Evolutionary conservation across 768 basidiomycete species (phyloP), one percentile per base, ranked within the genome.

Genomic region (Hortiboletus flavorubellus): DNA sequence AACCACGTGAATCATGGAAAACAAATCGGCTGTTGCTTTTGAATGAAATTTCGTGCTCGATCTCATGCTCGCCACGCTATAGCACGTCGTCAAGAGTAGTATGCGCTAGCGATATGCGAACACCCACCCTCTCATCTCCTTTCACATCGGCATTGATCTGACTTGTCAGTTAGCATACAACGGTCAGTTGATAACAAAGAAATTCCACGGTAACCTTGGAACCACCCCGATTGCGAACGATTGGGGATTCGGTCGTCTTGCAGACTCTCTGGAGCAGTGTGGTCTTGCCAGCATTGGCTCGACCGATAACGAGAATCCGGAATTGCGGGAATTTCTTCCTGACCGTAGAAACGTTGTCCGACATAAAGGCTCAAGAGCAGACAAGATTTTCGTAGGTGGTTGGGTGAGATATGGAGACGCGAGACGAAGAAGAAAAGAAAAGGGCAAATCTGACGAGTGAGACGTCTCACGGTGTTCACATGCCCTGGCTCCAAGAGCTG

Each of bases 1-100:
- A 75, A 5, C 75, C 76, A 43, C 66, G 52, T 21, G 76, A 78
- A 53, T 78, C 76, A 40, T 78, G 76, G 52, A 77, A 76, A 21
- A 76, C 65, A 57, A 75, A 77, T 3, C 59, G 46, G 5, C 54
- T 59, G 33, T 72, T 72, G 59, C 63, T 72, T 29, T 40, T 46
- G 58, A 72, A 76, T 0, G 8, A 64, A 55, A 48, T 38, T 29
- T 48, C 47, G 8, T 48, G 46, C 10, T 47, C 34, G 4, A 49
- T 38, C 16, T 49, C 39, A 73, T 64, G 51, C 26, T 56, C 39
- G 11, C 53, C 53, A 40, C 31, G 43, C 50, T 47, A 10, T 18
- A 30, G 8, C 2, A 4, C 1, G 8, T 18, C 21, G 4, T 51
- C 31, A 40, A 4, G 4, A 45, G 31, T 34, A 12, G 5, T 9